Base-by-base conservation (phyloP, 208 protist species). In the Acanthamoeba lenticulata region DNA sequence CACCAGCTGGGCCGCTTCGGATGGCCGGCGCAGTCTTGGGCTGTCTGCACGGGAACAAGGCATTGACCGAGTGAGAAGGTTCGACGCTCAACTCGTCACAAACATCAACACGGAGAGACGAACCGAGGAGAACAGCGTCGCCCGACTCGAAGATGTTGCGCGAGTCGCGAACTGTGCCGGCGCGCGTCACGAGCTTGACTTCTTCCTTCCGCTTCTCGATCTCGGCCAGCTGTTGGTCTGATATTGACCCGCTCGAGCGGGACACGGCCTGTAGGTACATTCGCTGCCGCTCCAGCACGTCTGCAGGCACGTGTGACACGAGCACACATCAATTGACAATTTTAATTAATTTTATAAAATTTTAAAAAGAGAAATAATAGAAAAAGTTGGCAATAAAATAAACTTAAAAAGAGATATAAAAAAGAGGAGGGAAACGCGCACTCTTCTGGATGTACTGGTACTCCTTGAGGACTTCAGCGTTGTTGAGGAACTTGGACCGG, bases 151-250 rank as follows among this genome's bases (percentile, higher is more conserved):
- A 91, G 5, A 91, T 34, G 49, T 32, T 74, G 60, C 85, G 85
- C 0, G 85, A 91, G 36, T 72, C 85, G 4, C 85, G 49, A 9
- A 91, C 85, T 15, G 4, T 91, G 49, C 85, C 85, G 34, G 85
- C 32, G 2, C 85, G 49, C 9, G 38, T 45, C 9, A 91, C 85
- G 24, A 72, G 49, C 85, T 91, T 91, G 24, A 91, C 34, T 9
- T 91, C 85, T 32, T 91, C 85, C 60, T 91, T 91, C 52, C 60
- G 21, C 60, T 91, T 91, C 55, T 91, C 60, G 45, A 91, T 65
- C 85, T 91, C 60, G 36, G 57, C 49, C 19, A 91, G 85, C 85
- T 72, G 85, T n/a, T 72, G 85, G 7, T 86, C 77, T 38, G 77
- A 86, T 19, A 86, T 86, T 13, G 55, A 11, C 24, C n/a, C 36